Base-by-base conservation (phyloP, 2,329 filamentous ascomycete genomes). In the Cercospora janseana region DNA sequence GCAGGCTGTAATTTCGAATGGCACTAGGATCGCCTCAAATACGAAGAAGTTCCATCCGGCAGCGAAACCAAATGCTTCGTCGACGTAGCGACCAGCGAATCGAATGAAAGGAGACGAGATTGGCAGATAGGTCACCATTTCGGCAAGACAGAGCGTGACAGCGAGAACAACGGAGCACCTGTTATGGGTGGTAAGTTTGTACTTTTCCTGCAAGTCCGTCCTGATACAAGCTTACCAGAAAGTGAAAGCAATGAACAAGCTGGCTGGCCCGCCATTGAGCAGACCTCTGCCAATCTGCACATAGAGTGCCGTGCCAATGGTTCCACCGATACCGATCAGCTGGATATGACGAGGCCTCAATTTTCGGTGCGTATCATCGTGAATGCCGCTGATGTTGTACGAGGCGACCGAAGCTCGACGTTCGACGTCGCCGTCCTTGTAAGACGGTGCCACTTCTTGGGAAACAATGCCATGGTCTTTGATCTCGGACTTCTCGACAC, bases 31-130 rank as follows among this genome's bases (percentile, higher is more conserved):
- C 3, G 62, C 62, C 29, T 62, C 57, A 38, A 62, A 62, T 12
- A 64, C 53, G 52, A 64, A 64, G 54, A 64, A 64, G 44, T 64
- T 64, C 56, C 59, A 64, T 4, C 60, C 60, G 26, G 59, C 60
- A 23, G 62, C 62, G 13, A 60, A 83, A 69, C 55, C 75, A 52
- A 89, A 86, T 2, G 85, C 83, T 57, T 88, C 84, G 58, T 89
- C 86, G 23, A 89, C 85, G 58, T 82, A 89, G 38, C 84, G 79
- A 10, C 85, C 85, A 3, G 86, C 86, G 61, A 90, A 88, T 20
- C 84, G 82, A 63, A 90, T 86, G 66, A 91, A 90, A 0, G 86
- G 85, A 31, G 85, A 88, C 0, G 85, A 87, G 46, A 90, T 86
- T 6, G 87, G 86, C 2, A 88, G 72, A 57, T 86, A 88, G 0